phyloP scores from a whole-genome alignment of 345 rosid genomes.

The Corchorus olitorius region DNA sequence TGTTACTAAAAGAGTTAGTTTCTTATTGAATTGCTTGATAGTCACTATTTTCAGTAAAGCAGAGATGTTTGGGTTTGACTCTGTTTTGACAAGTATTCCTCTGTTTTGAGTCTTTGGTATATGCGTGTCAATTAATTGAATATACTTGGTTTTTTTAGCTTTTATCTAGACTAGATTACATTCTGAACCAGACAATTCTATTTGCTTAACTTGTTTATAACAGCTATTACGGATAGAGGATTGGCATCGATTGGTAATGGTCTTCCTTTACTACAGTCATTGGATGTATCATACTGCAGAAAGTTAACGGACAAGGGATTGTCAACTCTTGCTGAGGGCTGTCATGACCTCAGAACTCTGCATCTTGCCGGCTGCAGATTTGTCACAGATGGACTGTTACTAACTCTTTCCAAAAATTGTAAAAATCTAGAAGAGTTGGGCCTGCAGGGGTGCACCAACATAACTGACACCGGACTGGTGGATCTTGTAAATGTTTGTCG shows the following conservation, averaged over 20 bases:
- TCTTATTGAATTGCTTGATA: background rate
- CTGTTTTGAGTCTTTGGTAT: background rate
- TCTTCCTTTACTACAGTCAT: slow-evolving; percentile 70
- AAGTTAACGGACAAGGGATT: slow-evolving; percentile 87
- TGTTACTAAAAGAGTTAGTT: background rate
- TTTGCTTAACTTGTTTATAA: slow-evolving; percentile 1
- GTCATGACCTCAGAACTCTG: slow-evolving; percentile 59
- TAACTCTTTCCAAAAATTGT: slow-evolving; percentile 63
- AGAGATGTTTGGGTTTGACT: background rate
- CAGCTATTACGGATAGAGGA: slow-evolving; percentile 86
- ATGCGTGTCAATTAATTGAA: background rate
- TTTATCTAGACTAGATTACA: background rate
- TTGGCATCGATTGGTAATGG: slow-evolving; percentile 64
- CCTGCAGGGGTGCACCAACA: slow-evolving; percentile 74
- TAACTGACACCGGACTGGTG: slow-evolving; percentile 66
- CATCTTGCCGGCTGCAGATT: slow-evolving; percentile 77
- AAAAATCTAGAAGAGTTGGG: slow-evolving; percentile 57
- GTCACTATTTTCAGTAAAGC: background rate
- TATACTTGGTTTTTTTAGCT: background rate
- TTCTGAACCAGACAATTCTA: slow-evolving; percentile 7
- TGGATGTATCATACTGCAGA: slow-evolving; percentile 86
- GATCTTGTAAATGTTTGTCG: slow-evolving; percentile 73
- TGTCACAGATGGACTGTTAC: slow-evolving; percentile 53
- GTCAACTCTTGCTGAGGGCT: slow-evolving; percentile 73
- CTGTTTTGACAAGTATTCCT: background rate